Conservation (phyloP, 139 green algal genomes). For the Chara braunii region DNA sequence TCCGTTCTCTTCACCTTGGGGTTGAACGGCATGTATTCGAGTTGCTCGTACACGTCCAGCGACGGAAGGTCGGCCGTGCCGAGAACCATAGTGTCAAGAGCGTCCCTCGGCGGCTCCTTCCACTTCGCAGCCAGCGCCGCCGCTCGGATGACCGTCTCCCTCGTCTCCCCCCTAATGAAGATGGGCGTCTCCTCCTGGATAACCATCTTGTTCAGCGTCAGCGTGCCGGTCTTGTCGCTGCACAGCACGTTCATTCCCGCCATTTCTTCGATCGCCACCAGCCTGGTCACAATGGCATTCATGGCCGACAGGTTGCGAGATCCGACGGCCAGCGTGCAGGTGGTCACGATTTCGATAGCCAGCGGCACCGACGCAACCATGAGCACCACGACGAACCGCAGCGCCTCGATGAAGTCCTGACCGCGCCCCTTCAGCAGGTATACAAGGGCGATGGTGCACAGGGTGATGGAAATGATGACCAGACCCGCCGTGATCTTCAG, state of each 20-base stretch:
- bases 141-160: slow-evolving; percentile 42
- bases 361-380: slow-evolving; percentile 66
- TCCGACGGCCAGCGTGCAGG: slow-evolving; percentile 71
- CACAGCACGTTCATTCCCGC: slow-evolving; percentile 81
- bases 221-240: slow-evolving; percentile 78
- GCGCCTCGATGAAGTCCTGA: slow-evolving; percentile 45
- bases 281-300: slow-evolving; percentile 78
- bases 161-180: slow-evolving; percentile 47
- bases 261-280: slow-evolving; percentile 82
- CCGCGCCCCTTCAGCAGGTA: slow-evolving; percentile 5
- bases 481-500: slow-evolving; percentile 56
- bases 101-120: slow-evolving; percentile 72
- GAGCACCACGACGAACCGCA: slow-evolving; percentile 69
- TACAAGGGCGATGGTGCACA: slow-evolving; percentile 20
- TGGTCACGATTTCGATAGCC: slow-evolving; percentile 66
- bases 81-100: slow-evolving; percentile 73
- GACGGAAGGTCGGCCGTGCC: too few species aligned
- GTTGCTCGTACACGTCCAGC: too few species aligned
- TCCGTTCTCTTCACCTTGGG: slow-evolving; percentile 78
- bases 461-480: slow-evolving; percentile 8
- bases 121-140: slow-evolving; percentile 75
- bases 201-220: slow-evolving; percentile 88
- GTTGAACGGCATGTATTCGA: slow-evolving; percentile 82
- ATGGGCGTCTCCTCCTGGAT: slow-evolving; percentile 46
- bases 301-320: slow-evolving; percentile 63